phyloP scores from a whole-genome alignment of 2,329 filamentous ascomycete species.

The Microdochium trichocladiopsis region DNA sequence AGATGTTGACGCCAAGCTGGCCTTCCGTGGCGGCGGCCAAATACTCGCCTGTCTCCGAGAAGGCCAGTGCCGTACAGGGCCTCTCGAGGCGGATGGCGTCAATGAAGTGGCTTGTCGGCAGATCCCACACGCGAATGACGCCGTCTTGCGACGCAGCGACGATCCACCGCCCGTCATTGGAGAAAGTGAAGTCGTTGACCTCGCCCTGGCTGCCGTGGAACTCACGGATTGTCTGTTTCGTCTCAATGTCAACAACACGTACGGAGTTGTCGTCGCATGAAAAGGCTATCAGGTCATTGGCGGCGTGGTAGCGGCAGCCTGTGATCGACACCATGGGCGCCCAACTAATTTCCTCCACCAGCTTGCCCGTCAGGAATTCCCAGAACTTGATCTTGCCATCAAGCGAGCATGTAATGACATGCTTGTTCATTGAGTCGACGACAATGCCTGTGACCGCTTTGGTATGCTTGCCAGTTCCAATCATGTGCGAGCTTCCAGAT shows the following conservation, averaged over 20 bases:
- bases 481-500: constrained; percentile 31
- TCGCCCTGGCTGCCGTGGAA: constrained; percentile 72
- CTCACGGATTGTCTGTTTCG: constrained; percentile 84
- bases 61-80: constrained; percentile 76
- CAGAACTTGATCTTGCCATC: constrained; percentile 97
- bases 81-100: constrained; percentile 78
- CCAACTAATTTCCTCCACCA: constrained; percentile 80
- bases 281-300: constrained; percentile 80
- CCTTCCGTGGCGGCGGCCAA: constrained; percentile 83
- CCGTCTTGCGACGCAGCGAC: constrained; percentile 79
- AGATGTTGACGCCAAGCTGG: constrained; percentile 82
- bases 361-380: constrained; percentile 80
- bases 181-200: constrained; percentile 82
- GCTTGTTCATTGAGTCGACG: constrained; percentile 83
- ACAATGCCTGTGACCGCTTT: constrained; percentile 79
- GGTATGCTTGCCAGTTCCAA: constrained; percentile 66
- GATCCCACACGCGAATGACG: constrained; percentile 82
- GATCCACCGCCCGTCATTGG: constrained; percentile 89
- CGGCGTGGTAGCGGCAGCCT: constrained; percentile 71
- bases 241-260: constrained; percentile 83
- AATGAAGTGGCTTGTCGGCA: constrained; percentile 91
- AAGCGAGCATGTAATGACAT: constrained; percentile 75
- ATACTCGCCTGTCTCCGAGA: constrained; percentile 87
- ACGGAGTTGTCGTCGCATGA: constrained; percentile 85
- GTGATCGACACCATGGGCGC: constrained; percentile 69